Percentiles rank a stretch among this genome's conserved stretches.
Conservation (phyloP, 2,329 filamentous ascomycete species). For the Paraphoma chrysanthemicola region DNA sequence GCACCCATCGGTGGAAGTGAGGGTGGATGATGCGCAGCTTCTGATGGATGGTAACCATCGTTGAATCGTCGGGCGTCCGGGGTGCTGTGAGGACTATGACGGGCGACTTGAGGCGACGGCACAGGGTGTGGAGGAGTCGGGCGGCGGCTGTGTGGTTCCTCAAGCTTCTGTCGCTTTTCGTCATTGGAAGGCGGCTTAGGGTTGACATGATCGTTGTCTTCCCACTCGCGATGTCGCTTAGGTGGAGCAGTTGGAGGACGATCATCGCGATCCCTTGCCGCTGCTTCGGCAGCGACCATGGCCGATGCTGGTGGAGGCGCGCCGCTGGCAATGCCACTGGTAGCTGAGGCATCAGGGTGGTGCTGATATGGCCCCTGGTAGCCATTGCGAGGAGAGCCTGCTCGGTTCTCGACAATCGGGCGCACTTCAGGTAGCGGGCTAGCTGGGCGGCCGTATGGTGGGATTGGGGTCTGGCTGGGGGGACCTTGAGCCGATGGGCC, state of each 20-base stretch:
- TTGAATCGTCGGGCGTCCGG: constrained; percentile 69
- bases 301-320: constrained; percentile 71
- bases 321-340: constrained; percentile 70
- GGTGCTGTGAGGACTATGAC: constrained; percentile 74
- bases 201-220: constrained; percentile 72
- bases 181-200: constrained; percentile 87
- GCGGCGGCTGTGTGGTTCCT: constrained; percentile 82
- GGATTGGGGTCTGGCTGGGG: constrained; percentile 59
- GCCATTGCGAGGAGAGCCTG: constrained; percentile 87
- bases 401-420: constrained; percentile 80
- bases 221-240: constrained; percentile 93
- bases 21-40: constrained; percentile 86
- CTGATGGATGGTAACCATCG: constrained; percentile 88
- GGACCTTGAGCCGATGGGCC: constrained; percentile 60
- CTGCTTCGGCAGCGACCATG: constrained; percentile 71
- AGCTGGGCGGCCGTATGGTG: constrained; percentile 72
- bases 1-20: constrained; percentile 60
- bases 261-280: constrained; percentile 70
- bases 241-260: constrained; percentile 76
- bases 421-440: constrained; percentile 86
- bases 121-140: constrained; percentile 56
- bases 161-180: constrained; percentile 83
- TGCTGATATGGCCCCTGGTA: constrained; percentile 85
- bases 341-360: constrained; percentile 68
- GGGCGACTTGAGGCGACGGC: constrained; percentile 66